Evolutionary conservation across 1,284 basidiomycete species (phyloP), one percentile per base, ranked within the genome.

Genomic region (Hypsizygus ulmarius): DNA sequence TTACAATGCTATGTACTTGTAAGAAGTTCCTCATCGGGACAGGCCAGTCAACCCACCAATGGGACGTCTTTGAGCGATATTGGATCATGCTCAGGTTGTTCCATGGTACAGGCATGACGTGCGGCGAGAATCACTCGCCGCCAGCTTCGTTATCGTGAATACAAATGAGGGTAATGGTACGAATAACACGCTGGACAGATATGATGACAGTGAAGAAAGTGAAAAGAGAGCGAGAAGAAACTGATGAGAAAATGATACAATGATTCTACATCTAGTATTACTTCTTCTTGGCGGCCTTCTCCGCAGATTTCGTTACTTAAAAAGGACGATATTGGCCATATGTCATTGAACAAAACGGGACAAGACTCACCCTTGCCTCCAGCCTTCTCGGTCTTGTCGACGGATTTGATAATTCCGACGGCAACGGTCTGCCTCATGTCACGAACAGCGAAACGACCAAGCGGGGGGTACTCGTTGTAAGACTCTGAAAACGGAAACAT

Each of bases 371-470:
- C 82, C 82, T 94, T 94, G 63, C 91, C 91, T 64, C 78, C 77
- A 65, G 77, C 66, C 73, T 91, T 93, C 52, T 93, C 90, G 57
- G 89, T 82, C 86, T 95, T 95, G 52, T 95, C 93, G 58, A 96
- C 93, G 52, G 84, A 82, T 79, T 96, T 95, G 82, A 97, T 95
- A 76, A 97, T 91, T 77, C 93, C 93, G 67, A 97, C 93, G 57
- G 94, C 93, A 59, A 97, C 94, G 58, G 93, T 97, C 79, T 95
- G 91, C 73, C 94, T 90, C 91, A 97, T 96, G 80, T 95, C 92
- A 84, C 92, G 91, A 67, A 95, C 93, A 64, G 91, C 91, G 78
- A 98, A 99, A 74, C 97, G 96, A 78, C 97, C 97, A 59, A 99
- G 90, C 75, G 97, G 96, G 62, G 96, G 96, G 81, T 98, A 99